phyloP scores from a whole-genome alignment of 2,329 filamentous ascomycete species.

The Diaporthe amygdali region DNA sequence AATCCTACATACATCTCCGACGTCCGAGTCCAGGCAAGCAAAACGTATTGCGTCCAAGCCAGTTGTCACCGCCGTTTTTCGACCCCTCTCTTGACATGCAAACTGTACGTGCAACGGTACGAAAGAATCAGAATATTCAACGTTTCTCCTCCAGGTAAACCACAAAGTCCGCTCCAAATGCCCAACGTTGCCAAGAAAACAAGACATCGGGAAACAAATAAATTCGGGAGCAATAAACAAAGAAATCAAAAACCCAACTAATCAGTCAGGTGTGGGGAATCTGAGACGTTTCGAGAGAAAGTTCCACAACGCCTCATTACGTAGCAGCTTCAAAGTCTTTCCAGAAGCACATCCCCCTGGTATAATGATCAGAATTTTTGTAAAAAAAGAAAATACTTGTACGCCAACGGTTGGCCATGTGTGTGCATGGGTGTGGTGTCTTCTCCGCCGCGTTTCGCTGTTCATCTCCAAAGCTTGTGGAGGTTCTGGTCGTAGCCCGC shows the following conservation, averaged over 20 bases:
- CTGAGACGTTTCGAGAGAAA: conserved; percentile 14
- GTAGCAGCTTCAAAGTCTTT: conserved; percentile 12
- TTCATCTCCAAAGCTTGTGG: conserved; percentile 22
- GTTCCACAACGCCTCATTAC: conserved; percentile 26
- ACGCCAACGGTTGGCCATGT: conserved; percentile 5
- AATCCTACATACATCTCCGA: neutral
- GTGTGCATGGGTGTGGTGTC: conserved; percentile 3
- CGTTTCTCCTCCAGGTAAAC: neutral
- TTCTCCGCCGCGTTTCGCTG: conserved; percentile 9
- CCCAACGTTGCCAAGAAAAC: neutral
- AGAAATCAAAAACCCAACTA: neutral
- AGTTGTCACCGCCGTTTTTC: conserved; percentile 13
- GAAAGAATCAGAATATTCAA: neutral
- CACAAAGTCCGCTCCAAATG: conserved; percentile 1
- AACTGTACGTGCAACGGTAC: neutral
- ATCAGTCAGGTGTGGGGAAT: neutral
- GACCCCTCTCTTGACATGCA: neutral
- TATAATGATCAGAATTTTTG: conserved; percentile 7
- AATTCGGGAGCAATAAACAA: neutral
- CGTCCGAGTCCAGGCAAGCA: conserved; percentile 5
- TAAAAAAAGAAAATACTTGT: neutral
- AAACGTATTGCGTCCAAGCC: neutral
- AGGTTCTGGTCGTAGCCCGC: conserved; percentile 25
- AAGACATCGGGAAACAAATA: neutral
- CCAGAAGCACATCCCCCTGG: conserved; percentile 17